These are phyloP conservation scores for Fusarium anthophilum DNA, from an alignment of 2,329 filamentous ascomycete genomes.

Conservation along the genomic window DNA sequence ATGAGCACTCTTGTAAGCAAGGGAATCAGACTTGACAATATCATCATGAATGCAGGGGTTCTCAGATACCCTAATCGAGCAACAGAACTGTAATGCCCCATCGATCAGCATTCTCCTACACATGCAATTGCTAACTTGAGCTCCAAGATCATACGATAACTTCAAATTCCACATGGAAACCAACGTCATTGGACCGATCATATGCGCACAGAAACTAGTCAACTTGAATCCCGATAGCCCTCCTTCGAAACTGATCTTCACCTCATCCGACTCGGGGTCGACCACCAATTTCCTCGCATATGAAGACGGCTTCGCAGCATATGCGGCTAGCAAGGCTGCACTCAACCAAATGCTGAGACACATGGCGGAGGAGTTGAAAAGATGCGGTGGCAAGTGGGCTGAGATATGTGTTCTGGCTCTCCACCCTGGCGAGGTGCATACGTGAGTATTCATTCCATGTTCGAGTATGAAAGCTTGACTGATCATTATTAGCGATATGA, in stretches of 20 bases:
- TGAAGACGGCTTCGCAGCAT: background rate
- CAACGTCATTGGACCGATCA: background rate
- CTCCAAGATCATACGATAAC: background rate
- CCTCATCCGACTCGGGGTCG: background rate
- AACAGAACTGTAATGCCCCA: background rate
- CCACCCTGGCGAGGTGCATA: background rate
- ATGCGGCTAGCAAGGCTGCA: background rate
- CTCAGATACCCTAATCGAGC: background rate
- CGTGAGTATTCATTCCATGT: rapidly evolving
- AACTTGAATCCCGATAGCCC: background rate
- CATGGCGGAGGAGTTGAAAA: background rate
- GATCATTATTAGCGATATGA: rapidly evolving
- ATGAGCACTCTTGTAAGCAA: rapidly evolving
- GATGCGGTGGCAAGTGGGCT: background rate
- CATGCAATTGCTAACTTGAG: background rate
- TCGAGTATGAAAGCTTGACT: rapidly evolving
- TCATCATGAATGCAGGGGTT: background rate
- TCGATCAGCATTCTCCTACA: rapidly evolving
- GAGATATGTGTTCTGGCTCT: background rate
- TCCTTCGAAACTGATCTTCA: background rate
- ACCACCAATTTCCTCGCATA: background rate
- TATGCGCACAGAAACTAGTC: background rate
- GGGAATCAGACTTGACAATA: background rate
- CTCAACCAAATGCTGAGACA: background rate
- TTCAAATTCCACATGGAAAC: background rate